Base-by-base conservation (phyloP, 2,329 filamentous ascomycete species). In the Lecanicillium sp. region DNA sequence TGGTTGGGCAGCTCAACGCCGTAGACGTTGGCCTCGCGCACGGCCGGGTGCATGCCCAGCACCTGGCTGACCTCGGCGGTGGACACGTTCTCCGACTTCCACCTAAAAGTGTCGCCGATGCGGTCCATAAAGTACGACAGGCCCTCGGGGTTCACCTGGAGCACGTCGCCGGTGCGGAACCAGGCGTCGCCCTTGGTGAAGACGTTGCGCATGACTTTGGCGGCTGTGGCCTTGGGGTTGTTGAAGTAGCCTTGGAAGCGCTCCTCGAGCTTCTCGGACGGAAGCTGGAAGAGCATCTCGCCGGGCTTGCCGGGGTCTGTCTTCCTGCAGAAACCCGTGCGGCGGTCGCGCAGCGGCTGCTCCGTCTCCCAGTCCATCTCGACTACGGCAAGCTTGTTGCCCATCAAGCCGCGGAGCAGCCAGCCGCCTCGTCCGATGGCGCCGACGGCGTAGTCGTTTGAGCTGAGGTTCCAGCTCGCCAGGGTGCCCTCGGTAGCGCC, bases 1-100 rank as follows among this genome's bases (percentile, higher is more conserved):
- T 92, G 86, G 47, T 84, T 71, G 0, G 87, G 87, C 9, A 94
- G 61, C 29, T 77, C 59, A 2, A 94, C 84, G 25, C 87, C 87
- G 52, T 94, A 94, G 17, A 94, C 87, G 49, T 92, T 94, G 19
- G 84, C 83, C 62, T 94, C 87, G 19, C 72, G 65, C 11, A 94
- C 69, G 1, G 67, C 66, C 0, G 79, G 67, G 53, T 89, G 82
- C 1, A 67, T 61, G 11, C 84, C 81, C 0, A 94, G 60, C 0
- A 77, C 76, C 53, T 87, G 77, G n/a, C 81, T 75, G n/a, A 94
- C 87, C 58, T 94, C 87, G 35, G 74, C 79, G 0, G 85, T 89
- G 4, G 83, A 86, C 2, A 89, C 83, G 50, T 90, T 90, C 59
- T 89, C 84, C 37, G 79, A 80, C 64, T 92, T 87, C 83, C 83